Base-by-base conservation (phyloP, 2,329 filamentous ascomycete species). In the Raffaelea ambrosiae region DNA sequence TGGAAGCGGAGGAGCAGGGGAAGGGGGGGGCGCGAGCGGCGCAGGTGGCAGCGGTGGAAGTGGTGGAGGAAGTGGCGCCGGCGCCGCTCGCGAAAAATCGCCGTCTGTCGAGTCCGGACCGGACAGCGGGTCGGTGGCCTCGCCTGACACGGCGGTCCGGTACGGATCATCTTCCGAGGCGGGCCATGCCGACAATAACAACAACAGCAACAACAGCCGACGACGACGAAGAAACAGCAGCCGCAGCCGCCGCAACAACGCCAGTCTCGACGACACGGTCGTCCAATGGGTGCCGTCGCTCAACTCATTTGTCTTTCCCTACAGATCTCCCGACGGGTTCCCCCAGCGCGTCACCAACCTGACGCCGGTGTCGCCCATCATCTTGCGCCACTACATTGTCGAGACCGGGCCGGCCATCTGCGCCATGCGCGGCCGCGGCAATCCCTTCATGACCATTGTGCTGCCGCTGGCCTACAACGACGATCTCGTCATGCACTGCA, bases 401-500 rank as follows among this genome's bases (percentile, higher is more conserved):
- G 43, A 50, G 45, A 43, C 51, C 4, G 49, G 46, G 14, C 48
- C 48, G 4, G 31, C 21, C 4, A 36, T 55, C 16, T 42, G 48
- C n/a, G 49, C 50, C n/a, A 39, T 42, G 33, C 40, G 38, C 29
- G 44, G 47, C 4, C 35, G 44, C 3, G 46, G 42, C 48, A 56
- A 56, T 47, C 53, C 55, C 2, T 55, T 46, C 18, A 16, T 57
- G 3, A 43, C 48, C 5, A 43, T 46, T 35, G 39, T 57, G 13
- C 43, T 57, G 33, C 55, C 55, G 23, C 51, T 57, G 19, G 55
- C 55, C 22, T 52, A 55, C 33, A 46, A 45, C 36, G 54, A 57
- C 51, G 54, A 57, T 40, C 52, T 57, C 23, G 49, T 57, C n/a
- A 55, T 57, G 55, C 55, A 57, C 48, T 52, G 51, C 47, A 36